Conservation (phyloP, 345 rosid species). For the Geranium rotundifolium region DNA sequence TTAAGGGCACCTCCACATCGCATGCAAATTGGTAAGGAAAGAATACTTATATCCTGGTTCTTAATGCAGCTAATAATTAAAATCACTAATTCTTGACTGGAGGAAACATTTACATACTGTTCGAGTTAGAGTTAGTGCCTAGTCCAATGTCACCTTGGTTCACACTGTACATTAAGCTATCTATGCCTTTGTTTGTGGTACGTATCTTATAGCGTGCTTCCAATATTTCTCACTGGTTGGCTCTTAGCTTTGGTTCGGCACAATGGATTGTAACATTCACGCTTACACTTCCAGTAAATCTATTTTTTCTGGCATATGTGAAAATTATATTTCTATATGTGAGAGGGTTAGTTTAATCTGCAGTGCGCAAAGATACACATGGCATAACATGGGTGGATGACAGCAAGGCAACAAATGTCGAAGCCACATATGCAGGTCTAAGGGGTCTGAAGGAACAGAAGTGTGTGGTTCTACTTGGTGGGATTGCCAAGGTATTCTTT, state of each 20-base stretch:
- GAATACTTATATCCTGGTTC: background rate
- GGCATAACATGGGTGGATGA: constrained; percentile 30
- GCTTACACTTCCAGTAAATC: background rate
- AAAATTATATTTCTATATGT: background rate
- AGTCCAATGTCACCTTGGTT: no score
- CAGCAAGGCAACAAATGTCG: constrained; percentile 32
- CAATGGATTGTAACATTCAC: background rate
- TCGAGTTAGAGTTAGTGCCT: no score
- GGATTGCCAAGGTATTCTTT: constrained; percentile 22
- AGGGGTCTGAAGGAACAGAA: constrained; percentile 21
- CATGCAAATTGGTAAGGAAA: constrained; percentile 22
- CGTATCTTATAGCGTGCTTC: no score
- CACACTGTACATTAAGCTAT: no score
- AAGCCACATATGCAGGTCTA: constrained; percentile 16
- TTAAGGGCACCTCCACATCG: constrained; percentile 20
- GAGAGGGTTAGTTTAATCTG: constrained; percentile 4
- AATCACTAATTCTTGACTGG: no score
- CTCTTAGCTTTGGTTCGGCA: no score
- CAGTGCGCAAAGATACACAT: constrained; percentile 19
- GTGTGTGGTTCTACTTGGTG: constrained; percentile 26
- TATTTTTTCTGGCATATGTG: no score
- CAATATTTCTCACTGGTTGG: no score
- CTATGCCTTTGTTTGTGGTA: no score
- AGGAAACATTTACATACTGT: no score
- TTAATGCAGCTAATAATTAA: no score